Base-by-base conservation (phyloP, 1,284 basidiomycete genomes). In the Cystobasidium pallidum region DNA sequence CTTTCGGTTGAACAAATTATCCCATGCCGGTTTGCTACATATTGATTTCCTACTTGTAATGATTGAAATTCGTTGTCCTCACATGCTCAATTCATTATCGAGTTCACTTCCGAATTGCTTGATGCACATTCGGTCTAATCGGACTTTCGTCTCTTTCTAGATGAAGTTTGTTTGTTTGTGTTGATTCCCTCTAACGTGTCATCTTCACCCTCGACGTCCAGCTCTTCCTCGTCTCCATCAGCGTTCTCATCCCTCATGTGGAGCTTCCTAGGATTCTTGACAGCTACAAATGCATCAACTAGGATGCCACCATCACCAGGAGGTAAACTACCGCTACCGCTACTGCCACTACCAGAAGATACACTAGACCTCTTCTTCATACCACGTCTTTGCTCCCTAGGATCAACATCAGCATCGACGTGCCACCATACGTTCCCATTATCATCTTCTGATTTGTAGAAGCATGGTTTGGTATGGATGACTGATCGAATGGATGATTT, bases 381-480 rank as follows among this genome's bases (percentile, higher is more conserved):
- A 21, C 68, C 68, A 10, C 68, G 59, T 34, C 68, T 63, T 41
- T 71, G 68, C 39, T 71, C 68, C 19, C 68, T 26, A 7, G 68
- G 68, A 57, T 71, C 68, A 34, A 64, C 57, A 41, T 63, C 51
- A 43, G 54, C 61, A 52, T 63, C 61, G 7, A 71, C 68, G 24
- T 58, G 54, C 68, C 68, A 71, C 68, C 68, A 71, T 30, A 71
- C 68, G 21, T 21, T 19, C 3, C 59, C 49, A 26, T 24, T 21
- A 13, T 41, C 34, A 49, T 54, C 36, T 51, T 71, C 68, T 41
- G 68, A 52, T 51, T 71, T 71, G 28, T 43, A 63, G 34, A 71
- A 71, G 36, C 68, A 71, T 55, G 68, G 68, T 59, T 71, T 71
- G 47, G 68, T 71, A 30, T 71, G 68, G 32, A 71, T 71, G 11